Conservation (phyloP, 768 basidiomycete species). For the Cystobasidiopsis lactophilus region DNA sequence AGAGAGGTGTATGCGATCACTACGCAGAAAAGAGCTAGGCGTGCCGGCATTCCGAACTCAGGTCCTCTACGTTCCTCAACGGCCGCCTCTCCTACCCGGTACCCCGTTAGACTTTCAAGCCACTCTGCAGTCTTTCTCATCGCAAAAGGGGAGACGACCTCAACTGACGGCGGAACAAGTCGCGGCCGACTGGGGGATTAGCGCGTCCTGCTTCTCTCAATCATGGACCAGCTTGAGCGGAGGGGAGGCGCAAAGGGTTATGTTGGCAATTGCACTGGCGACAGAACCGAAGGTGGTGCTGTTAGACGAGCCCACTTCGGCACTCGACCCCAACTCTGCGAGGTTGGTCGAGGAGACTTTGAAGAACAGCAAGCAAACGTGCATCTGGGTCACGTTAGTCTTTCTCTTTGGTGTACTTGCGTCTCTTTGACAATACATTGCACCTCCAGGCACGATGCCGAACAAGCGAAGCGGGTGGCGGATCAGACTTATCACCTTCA, state of each 20-base stretch:
- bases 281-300: conserved; percentile 57
- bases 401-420: too few species aligned
- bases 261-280: conserved; percentile 50
- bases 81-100: conserved; percentile 63
- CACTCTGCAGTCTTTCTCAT: conserved; percentile 34
- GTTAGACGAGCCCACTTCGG: conserved; percentile 73
- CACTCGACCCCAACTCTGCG: conserved; percentile 50
- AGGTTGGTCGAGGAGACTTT: conserved; percentile 44
- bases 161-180: conserved; percentile 2
- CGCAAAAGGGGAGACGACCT: conserved; percentile 25
- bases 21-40: conserved; percentile 26
- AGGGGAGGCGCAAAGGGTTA: conserved; percentile 67
- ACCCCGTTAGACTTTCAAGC: conserved; percentile 52
- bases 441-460: too few species aligned
- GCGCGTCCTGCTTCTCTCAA: too few species aligned
- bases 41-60: conserved; percentile 55
- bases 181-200: too few species aligned
- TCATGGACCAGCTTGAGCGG: conserved; percentile 69
- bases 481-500: too few species aligned
- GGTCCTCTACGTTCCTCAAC: conserved; percentile 69
- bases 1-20: too few species aligned
- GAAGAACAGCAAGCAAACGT: conserved; percentile 8
- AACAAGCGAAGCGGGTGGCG: too few species aligned
- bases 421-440: too few species aligned
- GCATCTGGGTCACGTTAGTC: conserved; percentile 3